Evolutionary conservation across 805 yeast species (phyloP).

Genomic region (Ogataea populi-albae): DNA sequence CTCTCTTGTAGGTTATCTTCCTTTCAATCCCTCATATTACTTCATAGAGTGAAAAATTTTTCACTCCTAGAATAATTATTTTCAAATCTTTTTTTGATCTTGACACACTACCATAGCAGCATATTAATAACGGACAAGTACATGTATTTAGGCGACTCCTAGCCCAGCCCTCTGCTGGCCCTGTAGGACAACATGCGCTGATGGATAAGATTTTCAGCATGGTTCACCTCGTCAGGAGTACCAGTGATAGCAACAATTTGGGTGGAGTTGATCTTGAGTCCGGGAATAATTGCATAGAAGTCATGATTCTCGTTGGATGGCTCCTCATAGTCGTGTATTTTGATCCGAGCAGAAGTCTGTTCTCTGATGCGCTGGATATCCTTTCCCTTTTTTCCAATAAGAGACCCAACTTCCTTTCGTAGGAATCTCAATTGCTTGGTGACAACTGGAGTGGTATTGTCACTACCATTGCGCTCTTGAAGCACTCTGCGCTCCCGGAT

Average conservation of each 20-base stretch:
- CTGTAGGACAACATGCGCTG: slow-evolving; percentile 11
- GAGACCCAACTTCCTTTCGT: slow-evolving; percentile 36
- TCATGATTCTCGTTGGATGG: not conserved
- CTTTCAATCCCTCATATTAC: no score
- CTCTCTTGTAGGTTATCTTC: no score
- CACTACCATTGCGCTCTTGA: no score
- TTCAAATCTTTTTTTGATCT: slow-evolving; percentile 1
- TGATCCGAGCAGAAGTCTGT: slow-evolving; percentile 36
- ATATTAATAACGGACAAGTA: not conserved
- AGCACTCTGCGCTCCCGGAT: no score
- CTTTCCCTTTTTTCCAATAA: slow-evolving; percentile 44
- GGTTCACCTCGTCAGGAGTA: slow-evolving; percentile 8
- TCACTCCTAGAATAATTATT: slow-evolving; percentile 8
- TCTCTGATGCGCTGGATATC: slow-evolving; percentile 36
- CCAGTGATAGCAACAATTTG: slow-evolving; percentile 18
- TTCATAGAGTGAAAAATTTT: slow-evolving; percentile 25
- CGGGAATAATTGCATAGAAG: not conserved
- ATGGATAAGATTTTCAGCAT: slow-evolving; percentile 12
- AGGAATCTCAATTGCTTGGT: slow-evolving; percentile 18
- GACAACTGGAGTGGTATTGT: no score
- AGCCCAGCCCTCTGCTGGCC: slow-evolving; percentile 13
- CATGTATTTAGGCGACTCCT: not conserved
- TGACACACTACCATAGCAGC: slow-evolving; percentile 4
- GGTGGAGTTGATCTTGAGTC: not conserved
- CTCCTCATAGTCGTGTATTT: slow-evolving; percentile 32